Conservation (phyloP, 495 filamentous ascomycete genomes). For the Aspergillus cavernicola region DNA sequence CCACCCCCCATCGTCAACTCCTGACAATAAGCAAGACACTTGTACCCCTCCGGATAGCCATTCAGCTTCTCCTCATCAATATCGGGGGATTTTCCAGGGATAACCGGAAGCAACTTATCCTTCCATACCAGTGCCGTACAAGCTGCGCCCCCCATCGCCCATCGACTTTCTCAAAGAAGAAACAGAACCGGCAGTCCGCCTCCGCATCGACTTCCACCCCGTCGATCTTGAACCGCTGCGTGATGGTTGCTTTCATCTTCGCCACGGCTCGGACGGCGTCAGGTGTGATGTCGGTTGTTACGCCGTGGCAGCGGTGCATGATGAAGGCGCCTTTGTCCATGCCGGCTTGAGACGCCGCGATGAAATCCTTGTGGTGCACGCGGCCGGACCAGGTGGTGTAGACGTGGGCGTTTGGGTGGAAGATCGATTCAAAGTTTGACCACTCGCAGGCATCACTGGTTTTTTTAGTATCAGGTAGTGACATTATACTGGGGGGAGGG, state of each 20-base stretch:
- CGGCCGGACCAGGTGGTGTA: conserved; percentile 63
- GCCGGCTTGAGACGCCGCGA: conserved; percentile 54
- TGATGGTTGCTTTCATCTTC: conserved; percentile 70
- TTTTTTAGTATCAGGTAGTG: background rate
- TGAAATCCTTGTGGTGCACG: conserved; percentile 53
- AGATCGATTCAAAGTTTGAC: conserved; percentile 60
- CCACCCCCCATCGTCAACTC: conserved; percentile 40
- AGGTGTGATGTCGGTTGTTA: conserved; percentile 51
- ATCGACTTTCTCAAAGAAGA: conserved; percentile 51
- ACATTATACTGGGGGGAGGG: too few relatives aligned
- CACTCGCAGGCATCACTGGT: conserved; percentile 57
- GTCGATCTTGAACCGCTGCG: conserved; percentile 53
- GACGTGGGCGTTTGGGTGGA: conserved; percentile 54
- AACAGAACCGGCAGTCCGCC: conserved; percentile 60
- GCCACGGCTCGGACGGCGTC: conserved; percentile 53
- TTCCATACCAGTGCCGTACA: conserved; percentile 66
- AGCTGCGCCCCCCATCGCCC: conserved; percentile 54
- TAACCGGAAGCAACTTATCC: conserved; percentile 59
- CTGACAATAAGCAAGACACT: conserved; percentile 52
- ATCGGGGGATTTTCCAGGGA: conserved; percentile 46
- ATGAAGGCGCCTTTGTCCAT: conserved; percentile 62
- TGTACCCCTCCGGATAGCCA: conserved; percentile 53
- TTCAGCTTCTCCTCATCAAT: conserved; percentile 47
- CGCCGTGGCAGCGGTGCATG: conserved; percentile 63
- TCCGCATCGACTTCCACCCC: conserved; percentile 56